phyloP scores from a whole-genome alignment of 2,329 filamentous ascomycete species.

The Immersiporthe knoxdaviesiana region DNA sequence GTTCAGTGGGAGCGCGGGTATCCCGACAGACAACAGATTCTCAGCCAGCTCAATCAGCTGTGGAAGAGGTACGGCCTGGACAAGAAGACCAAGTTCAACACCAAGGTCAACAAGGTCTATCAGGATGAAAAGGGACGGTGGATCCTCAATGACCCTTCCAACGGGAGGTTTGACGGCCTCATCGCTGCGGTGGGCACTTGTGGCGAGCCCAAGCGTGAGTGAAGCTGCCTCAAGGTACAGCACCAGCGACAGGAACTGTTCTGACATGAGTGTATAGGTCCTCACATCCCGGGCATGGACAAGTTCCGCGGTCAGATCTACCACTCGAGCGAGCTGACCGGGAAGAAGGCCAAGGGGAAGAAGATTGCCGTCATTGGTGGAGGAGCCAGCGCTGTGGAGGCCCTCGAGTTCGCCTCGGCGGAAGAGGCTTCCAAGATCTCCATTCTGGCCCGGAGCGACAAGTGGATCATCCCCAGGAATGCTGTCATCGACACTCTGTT shows the following conservation, averaged over 20 bases:
- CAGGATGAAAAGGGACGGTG: constrained; percentile 70
- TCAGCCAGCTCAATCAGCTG: constrained; percentile 69
- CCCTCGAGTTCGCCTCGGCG: constrained; percentile 75
- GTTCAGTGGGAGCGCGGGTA: constrained; percentile 78
- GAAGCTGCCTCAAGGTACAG: background rate
- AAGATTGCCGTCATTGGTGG: constrained; percentile 77
- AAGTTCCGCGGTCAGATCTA: constrained; percentile 72
- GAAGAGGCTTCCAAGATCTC: constrained; percentile 69
- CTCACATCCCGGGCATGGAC: constrained; percentile 70
- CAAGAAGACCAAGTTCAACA: constrained; percentile 71
- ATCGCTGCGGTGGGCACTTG: constrained; percentile 81
- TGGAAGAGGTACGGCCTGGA: constrained; percentile 78
- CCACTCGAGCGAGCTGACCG: constrained; percentile 77
- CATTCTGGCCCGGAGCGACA: constrained; percentile 77
- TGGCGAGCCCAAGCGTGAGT: constrained; percentile 58
- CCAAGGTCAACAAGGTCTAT: constrained; percentile 69
- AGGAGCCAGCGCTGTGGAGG: constrained; percentile 80
- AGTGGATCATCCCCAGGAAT: constrained; percentile 87
- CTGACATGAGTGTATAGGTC: constrained; percentile 57
- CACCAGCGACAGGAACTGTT: background rate
- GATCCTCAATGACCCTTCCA: constrained; percentile 73
- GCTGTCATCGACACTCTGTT: constrained; percentile 73
- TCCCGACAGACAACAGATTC: constrained; percentile 74
- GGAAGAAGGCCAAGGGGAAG: constrained; percentile 72
- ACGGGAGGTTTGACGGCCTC: constrained; percentile 77